Evolutionary conservation across 345 rosid genomes (phyloP).

Genomic region (Iberis pinnata): DNA sequence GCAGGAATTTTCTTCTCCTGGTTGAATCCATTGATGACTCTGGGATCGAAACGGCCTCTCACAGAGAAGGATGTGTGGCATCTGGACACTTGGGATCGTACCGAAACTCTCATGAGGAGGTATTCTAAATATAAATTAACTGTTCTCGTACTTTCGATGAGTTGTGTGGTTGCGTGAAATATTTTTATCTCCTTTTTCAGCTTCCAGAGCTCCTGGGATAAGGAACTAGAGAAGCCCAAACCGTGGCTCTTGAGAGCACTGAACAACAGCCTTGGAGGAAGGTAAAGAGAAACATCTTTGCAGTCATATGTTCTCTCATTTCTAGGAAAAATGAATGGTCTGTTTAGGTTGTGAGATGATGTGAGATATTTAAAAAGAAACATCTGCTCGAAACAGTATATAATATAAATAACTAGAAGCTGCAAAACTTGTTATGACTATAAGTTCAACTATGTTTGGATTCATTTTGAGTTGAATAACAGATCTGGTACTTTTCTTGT

Average conservation of each 20-base stretch:
- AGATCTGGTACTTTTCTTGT: conserved; percentile 7
- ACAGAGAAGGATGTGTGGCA: conserved; percentile 95
- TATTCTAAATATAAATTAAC: conserved; percentile 22
- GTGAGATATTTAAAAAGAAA: neutral
- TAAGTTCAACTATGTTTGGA: conserved; percentile 8
- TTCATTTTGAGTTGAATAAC: conserved; percentile 6
- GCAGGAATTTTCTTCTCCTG: conserved; percentile 64
- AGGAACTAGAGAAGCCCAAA: conserved; percentile 62
- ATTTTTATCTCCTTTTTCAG: conserved; percentile 36
- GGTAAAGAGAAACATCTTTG: conserved; percentile 38
- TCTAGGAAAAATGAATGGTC: neutral
- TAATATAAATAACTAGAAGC: conserved; percentile 10
- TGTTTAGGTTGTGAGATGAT: conserved; percentile 11
- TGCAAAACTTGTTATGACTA: conserved; percentile 1
- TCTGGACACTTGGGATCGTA: conserved; percentile 83
- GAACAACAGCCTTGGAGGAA: conserved; percentile 77
- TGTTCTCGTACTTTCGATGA: conserved; percentile 18
- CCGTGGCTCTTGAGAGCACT: conserved; percentile 95
- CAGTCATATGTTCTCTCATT: conserved; percentile 12
- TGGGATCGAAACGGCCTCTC: conserved; percentile 78
- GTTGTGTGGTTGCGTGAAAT: conserved; percentile 18
- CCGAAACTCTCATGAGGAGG: conserved; percentile 72
- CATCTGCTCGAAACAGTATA: neutral
- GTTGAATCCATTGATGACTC: conserved; percentile 86
- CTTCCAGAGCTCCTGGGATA: conserved; percentile 79